Evolutionary conservation across 495 filamentous ascomycete genomes (phyloP), one percentile per base, ranked within the genome.

Genomic region (Penicillium subrubescens): DNA sequence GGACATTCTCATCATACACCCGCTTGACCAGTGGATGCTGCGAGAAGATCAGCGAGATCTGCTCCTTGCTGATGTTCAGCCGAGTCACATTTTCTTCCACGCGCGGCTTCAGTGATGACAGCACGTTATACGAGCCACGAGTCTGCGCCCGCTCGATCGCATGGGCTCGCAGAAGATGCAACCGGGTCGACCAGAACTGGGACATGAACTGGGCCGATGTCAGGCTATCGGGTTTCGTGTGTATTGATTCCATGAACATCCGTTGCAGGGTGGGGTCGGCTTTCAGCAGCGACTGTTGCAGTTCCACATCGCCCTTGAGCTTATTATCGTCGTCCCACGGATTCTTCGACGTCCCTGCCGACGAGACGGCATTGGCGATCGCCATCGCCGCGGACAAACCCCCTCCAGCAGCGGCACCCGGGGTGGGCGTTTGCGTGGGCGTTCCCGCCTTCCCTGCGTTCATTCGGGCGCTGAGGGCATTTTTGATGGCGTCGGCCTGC

Each of bases 1-100:
- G 96, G 7, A 97, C 93, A 69, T 91, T 92, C 67, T 97, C 93
- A 69, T 98, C 93, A 73, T 96, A 99, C 8, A 95, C 93, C 12
- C 87, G 86, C 72, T 91, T 91, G 56, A 98, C 91, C 10, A 99
- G 82, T 12, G 95, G 92, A 75, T 99, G 93, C 73, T 97, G 94
- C 53, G 86, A 86, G 74, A 99, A 94, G 60, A 99, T 95, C 62
- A 96, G 84, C 71, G 92, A 88, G 60, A 97, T 92, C 73, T 97
- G 94, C 77, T 97, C 95, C 63, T 92, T 90, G 71, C 86, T 93
- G 55, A 99, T 89, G 72, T 89, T 93, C 66, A 99, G 80, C 75
- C 90, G 91, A 12, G 87, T 83, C 60, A 89, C 86, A 58, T 88
- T 90, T 71, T 95, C 90, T 60, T 91, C 91, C 6, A 88, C 85